Base-by-base conservation (phyloP, 768 basidiomycete genomes). In the Psilocybe subaeruginosa region DNA sequence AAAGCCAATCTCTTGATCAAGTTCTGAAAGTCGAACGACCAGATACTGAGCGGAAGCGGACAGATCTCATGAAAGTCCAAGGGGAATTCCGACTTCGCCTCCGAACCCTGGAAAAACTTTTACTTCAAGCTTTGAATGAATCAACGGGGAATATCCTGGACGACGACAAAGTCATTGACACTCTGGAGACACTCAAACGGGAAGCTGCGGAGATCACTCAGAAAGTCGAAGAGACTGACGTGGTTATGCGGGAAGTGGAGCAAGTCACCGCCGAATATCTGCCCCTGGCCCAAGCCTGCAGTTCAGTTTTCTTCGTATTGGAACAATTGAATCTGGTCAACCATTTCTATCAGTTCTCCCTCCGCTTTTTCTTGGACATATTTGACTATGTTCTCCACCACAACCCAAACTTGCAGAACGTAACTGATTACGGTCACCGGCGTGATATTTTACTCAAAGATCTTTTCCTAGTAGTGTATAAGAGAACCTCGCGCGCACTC, bases 261-360 rank as follows among this genome's bases (percentile, higher is more conserved):
- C 87, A 93, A 70, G 96, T 99, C 47, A 99, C 97, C 8, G 83
- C 90, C 2, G 95, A 98, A 72, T 99, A 99, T 72, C 81, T 96
- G 11, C 94, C 97, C 8, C 77, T 99, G 51, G 97, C 97, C 0
- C 93, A 95, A 69, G 95, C 95, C 3, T 97, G 96, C 82, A 97
- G 95, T 72, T 88, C 94, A 1, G 89, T 98, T 46, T 99, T 93
- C 85, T 99, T 99, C 78, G 91, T 97, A 60, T 80, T 99, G 68
- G 97, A 99, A 70, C 95, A 98, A 69, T 84, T 99, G 53, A 91
- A 93, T 72, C 82, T 91, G 56, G 86, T 98, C 78, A 94, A 97
- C 70, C 97, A 97, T 76, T 99, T 99, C 80, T 99, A 99, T 71
- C 94, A 98, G 74, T 99, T 99, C 82, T 99, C 97, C 1, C 83